Evolutionary conservation across 2,329 filamentous ascomycete genomes (phyloP).

Genomic region (Microsporum canis): DNA sequence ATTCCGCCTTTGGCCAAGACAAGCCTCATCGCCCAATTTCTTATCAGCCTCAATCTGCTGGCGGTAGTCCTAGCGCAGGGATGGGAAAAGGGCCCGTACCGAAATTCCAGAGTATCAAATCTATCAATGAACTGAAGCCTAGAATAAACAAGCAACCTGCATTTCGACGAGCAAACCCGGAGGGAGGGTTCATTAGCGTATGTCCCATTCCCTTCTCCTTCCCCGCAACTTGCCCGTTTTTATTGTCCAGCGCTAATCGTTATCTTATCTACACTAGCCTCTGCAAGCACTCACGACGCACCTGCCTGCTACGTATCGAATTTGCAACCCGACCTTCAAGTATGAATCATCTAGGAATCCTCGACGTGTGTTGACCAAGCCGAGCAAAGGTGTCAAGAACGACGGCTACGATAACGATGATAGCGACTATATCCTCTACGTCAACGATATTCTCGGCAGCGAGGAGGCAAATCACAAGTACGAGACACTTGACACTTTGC

Average conservation of each 20-base stretch:
- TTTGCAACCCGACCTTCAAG: slow-evolving; percentile 96
- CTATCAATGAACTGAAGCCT: slow-evolving; percentile 62
- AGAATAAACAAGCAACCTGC: slow-evolving; percentile 78
- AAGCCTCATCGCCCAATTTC: slow-evolving; percentile 39
- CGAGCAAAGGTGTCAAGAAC: slow-evolving; percentile 96
- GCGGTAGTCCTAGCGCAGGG: slow-evolving; percentile 21
- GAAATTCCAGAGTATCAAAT: slow-evolving; percentile 71
- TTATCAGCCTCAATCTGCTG: slow-evolving; percentile 34
- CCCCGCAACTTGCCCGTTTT: slow-evolving; percentile 4
- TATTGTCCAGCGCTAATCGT: slow-evolving; percentile 13
- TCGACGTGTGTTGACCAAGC: slow-evolving; percentile 88
- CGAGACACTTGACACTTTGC: slow-evolving; percentile 21
- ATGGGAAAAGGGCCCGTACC: slow-evolving; percentile 58
- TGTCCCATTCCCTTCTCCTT: slow-evolving; percentile 26
- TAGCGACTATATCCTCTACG: slow-evolving; percentile 97
- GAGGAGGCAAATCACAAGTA: slow-evolving; percentile 97
- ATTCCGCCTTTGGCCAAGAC: slow-evolving; percentile 48
- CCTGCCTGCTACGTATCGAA: slow-evolving; percentile 88
- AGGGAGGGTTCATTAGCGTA: slow-evolving; percentile 96
- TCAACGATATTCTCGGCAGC: slow-evolving; percentile 95
- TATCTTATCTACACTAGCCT: slow-evolving; percentile 46
- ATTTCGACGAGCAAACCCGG: slow-evolving; percentile 86
- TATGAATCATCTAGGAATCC: slow-evolving; percentile 97
- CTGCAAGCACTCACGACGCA: slow-evolving; percentile 91
- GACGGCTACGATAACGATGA: slow-evolving; percentile 99